Evolutionary conservation across 2,329 filamentous ascomycete genomes (phyloP).

Genomic region (Aspergillus versicolor): DNA sequence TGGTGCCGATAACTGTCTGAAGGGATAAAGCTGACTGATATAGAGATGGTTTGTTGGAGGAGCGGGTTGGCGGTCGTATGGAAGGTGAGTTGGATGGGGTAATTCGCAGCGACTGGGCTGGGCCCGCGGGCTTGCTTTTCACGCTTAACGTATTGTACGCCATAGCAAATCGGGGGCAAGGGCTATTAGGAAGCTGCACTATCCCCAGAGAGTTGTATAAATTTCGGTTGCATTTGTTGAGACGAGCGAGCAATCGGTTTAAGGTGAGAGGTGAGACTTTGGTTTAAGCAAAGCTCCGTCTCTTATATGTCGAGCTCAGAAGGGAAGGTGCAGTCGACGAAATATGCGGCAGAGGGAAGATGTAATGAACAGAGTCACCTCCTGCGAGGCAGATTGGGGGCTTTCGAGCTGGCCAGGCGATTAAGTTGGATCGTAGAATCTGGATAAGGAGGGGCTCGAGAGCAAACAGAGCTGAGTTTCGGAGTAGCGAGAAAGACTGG

Average conservation of each 20-base stretch:
- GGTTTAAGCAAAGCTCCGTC: slow-evolving; percentile 3
- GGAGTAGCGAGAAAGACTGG: slow-evolving; percentile 10
- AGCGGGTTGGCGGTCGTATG: slow-evolving; percentile 61
- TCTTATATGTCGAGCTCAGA: not conserved
- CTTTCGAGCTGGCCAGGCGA: not conserved
- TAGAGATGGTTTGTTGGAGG: slow-evolving; percentile 53
- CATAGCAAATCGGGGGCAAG: slow-evolving; percentile 29
- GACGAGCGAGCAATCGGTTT: not conserved
- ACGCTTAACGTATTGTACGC: slow-evolving; percentile 33
- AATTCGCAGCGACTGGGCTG: slow-evolving; percentile 54
- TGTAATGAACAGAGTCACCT: not conserved
- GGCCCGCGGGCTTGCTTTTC: slow-evolving; percentile 37
- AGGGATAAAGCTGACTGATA: slow-evolving; percentile 62
- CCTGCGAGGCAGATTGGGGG: not conserved
- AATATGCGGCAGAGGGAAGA: not conserved
- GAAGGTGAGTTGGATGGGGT: slow-evolving; percentile 78
- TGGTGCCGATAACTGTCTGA: slow-evolving; percentile 86
- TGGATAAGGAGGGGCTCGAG: slow-evolving; percentile 14
- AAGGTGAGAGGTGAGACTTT: not conserved
- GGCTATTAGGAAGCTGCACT: slow-evolving; percentile 24
- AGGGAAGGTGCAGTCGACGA: slow-evolving; percentile 7
- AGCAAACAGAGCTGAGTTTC: slow-evolving; percentile 11
- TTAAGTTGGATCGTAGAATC: not conserved
- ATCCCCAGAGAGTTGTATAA: slow-evolving; percentile 24
- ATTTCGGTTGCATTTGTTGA: slow-evolving; percentile 27